phyloP scores from a whole-genome alignment of 2,329 filamentous ascomycete genomes.

The Pseudocercospora eumusae region DNA sequence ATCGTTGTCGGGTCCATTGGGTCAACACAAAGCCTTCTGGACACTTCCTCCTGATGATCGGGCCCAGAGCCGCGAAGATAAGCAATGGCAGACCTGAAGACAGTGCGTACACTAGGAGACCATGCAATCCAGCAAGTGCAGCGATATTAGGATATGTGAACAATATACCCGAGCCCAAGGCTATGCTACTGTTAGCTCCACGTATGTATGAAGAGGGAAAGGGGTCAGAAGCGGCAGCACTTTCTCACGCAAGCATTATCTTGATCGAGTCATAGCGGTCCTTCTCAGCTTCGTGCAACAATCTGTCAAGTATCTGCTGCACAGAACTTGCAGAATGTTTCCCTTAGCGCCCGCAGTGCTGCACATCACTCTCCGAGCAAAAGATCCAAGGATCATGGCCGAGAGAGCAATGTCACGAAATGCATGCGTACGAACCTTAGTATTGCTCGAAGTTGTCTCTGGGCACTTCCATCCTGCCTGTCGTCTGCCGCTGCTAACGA shows the following conservation, averaged over 20 bases:
- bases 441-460: constrained; percentile 3
- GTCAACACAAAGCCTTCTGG: constrained; percentile 83
- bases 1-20: constrained; percentile 79
- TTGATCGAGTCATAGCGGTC: constrained; percentile 97
- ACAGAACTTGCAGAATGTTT: constrained; percentile 8
- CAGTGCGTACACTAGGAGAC: constrained; percentile 73
- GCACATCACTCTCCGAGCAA: constrained; percentile 20
- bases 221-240: constrained; percentile 77
- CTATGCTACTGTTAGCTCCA: constrained; percentile 47
- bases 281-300: constrained; percentile 77
- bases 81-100: constrained; percentile 71
- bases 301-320: neutral
- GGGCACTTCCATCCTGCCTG: neutral
- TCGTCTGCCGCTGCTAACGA: constrained; percentile 20
- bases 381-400: neutral
- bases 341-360: constrained; percentile 85
- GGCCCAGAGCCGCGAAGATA: constrained; percentile 72
- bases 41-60: constrained; percentile 75
- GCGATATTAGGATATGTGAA: constrained; percentile 81
- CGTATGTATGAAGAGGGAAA: constrained; percentile 42
- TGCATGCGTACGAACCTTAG: constrained; percentile 29
- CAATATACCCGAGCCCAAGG: constrained; percentile 78
- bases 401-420: constrained; percentile 23
- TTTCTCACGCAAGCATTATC: constrained; percentile 99
- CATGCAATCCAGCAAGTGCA: constrained; percentile 76